Evolutionary conservation across 805 yeast species (phyloP).

Genomic region (Pichia nakasei): DNA sequence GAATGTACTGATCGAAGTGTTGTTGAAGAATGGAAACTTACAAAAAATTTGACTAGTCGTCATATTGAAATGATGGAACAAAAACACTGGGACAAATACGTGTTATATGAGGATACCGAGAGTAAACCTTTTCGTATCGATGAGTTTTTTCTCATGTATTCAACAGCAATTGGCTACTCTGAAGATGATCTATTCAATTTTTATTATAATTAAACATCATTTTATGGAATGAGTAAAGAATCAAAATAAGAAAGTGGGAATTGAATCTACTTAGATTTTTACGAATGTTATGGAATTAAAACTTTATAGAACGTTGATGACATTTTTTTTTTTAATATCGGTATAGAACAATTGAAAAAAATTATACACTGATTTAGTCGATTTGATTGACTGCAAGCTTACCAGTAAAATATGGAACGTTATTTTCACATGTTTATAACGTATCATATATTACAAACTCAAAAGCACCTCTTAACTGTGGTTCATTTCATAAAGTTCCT

Average conservation of each 20-base stretch:
- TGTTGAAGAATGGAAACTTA: constrained; percentile 23
- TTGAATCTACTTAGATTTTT: too few relatives aligned
- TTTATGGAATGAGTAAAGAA: too few relatives aligned
- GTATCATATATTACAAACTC: constrained; percentile 22
- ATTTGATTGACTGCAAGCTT: background rate
- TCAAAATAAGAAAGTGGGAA: too few relatives aligned
- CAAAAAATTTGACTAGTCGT: constrained; percentile 21
- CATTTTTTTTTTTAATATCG: background rate
- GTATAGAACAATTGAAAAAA: too few relatives aligned
- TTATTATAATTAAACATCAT: background rate
- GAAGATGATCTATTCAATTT: constrained; percentile 2
- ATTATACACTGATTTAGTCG: background rate
- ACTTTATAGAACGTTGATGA: too few relatives aligned
- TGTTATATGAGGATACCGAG: constrained; percentile 15
- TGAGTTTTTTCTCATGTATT: constrained; percentile 19
- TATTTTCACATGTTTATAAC: background rate
- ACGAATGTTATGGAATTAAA: too few relatives aligned
- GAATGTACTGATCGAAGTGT: constrained; percentile 25
- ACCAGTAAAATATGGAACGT: background rate
- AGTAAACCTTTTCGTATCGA: constrained; percentile 22
- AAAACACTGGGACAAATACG: constrained; percentile 4
- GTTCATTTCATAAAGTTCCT: constrained; percentile 29
- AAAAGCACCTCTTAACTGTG: constrained; percentile 26
- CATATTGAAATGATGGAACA: constrained; percentile 15
- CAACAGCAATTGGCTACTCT: constrained; percentile 11